phyloP scores from a whole-genome alignment of 2,329 filamentous ascomycete genomes.

The Phaeosphaeria sp. region DNA sequence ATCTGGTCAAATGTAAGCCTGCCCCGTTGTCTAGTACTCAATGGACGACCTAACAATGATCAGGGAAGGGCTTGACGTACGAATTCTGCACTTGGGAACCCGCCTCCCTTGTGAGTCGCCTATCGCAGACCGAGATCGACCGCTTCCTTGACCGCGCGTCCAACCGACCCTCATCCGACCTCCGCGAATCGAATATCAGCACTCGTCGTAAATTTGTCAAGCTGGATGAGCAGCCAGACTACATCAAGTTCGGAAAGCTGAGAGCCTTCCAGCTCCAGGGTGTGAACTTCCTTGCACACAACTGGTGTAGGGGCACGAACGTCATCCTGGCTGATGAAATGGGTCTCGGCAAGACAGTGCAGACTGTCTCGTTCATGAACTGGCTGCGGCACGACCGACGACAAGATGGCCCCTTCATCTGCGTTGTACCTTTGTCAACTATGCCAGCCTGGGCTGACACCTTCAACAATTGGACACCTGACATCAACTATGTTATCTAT shows the following conservation, averaged over 20 bases:
- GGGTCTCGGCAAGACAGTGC: conserved; percentile 97
- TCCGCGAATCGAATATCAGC: conserved; percentile 74
- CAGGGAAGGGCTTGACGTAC: conserved; percentile 85
- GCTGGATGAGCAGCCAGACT: conserved; percentile 83
- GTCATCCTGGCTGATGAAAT: conserved; percentile 98
- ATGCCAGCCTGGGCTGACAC: conserved; percentile 99
- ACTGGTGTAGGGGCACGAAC: conserved; percentile 93
- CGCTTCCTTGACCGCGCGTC: conserved; percentile 84
- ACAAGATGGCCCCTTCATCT: conserved; percentile 94
- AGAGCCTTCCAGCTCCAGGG: conserved; percentile 93
- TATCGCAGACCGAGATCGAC: conserved; percentile 89
- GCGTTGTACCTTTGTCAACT: conserved; percentile 95
- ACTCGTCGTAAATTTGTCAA: conserved; percentile 63
- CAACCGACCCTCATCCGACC: conserved; percentile 80
- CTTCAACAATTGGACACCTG: conserved; percentile 94
- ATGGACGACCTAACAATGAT: conserved; percentile 26
- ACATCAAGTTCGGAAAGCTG: conserved; percentile 83
- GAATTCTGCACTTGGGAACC: conserved; percentile 95
- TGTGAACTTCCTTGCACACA: conserved; percentile 92
- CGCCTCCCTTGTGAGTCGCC: conserved; percentile 73
- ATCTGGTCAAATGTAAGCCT: conserved; percentile 83
- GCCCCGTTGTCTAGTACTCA: conserved; percentile 10
- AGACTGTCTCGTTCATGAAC: conserved; percentile 95
- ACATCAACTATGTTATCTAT: conserved; percentile 96
- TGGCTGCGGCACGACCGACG: conserved; percentile 90